Conservation (phyloP, 2,329 filamentous ascomycete genomes). For the Fusarium devonianum region DNA sequence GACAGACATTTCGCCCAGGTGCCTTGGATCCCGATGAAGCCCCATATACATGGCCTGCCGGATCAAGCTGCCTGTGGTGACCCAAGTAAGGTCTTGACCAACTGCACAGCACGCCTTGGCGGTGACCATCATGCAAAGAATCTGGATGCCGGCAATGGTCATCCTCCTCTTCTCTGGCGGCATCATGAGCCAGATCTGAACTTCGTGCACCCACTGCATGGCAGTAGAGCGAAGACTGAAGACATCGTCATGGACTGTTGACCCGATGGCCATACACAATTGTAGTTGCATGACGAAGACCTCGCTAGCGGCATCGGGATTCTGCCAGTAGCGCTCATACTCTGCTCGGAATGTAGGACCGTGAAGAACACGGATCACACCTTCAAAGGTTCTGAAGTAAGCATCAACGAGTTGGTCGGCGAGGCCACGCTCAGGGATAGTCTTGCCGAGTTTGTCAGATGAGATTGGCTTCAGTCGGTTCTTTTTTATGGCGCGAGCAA, state of each 20-base stretch:
- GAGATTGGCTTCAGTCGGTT: conserved; percentile 48
- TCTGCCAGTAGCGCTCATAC: conserved; percentile 60
- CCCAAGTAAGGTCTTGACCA: conserved; percentile 60
- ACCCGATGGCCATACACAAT: conserved; percentile 60
- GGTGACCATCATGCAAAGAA: conserved; percentile 58
- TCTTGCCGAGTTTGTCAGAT: conserved; percentile 48
- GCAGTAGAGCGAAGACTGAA: conserved; percentile 54
- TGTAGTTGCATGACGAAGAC: conserved; percentile 62
- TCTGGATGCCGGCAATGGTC: conserved; percentile 58
- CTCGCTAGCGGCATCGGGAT: conserved; percentile 48
- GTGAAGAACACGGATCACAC: conserved; percentile 64
- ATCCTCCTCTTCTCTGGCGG: conserved; percentile 58
- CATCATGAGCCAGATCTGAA: conserved; percentile 57
- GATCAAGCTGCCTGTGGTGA: conserved; percentile 58
- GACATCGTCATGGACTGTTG: conserved; percentile 55
- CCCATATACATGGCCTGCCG: conserved; percentile 65
- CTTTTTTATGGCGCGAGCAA: conserved; percentile 53
- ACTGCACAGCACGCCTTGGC: conserved; percentile 58
- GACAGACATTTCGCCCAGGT: conserved; percentile 55
- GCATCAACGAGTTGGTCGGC: conserved; percentile 59
- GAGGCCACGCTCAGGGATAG: conserved; percentile 49
- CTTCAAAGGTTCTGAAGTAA: conserved; percentile 65
- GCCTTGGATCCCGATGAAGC: conserved; percentile 62
- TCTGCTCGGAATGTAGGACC: conserved; percentile 63
- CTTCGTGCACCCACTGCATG: conserved; percentile 60